These are phyloP conservation scores for Breviolum minutum DNA, from an alignment of 73 alveolate genomes.

Conservation along the genomic window DNA sequence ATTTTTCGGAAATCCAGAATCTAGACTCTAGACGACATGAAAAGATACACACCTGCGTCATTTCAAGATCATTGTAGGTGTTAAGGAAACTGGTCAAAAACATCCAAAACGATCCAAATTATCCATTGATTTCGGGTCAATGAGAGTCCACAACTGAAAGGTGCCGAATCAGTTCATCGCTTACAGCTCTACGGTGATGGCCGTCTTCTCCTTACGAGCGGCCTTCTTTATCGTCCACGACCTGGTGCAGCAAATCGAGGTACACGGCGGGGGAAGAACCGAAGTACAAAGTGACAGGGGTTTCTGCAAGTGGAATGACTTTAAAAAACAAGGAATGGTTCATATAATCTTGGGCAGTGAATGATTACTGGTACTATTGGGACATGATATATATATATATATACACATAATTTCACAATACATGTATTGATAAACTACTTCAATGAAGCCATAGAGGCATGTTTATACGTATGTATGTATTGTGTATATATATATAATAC, in stretches of 20 bases:
- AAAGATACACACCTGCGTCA: background rate
- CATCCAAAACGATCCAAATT: too few species aligned
- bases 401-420: too few species aligned
- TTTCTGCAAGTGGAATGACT: too few species aligned
- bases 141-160: background rate
- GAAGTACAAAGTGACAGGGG: background rate
- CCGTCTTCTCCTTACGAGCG: slow-evolving; percentile 86
- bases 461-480: too few species aligned
- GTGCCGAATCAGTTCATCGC: slow-evolving; percentile 94
- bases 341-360: too few species aligned
- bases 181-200: slow-evolving; percentile 94
- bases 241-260: slow-evolving; percentile 88
- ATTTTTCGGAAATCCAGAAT: background rate
- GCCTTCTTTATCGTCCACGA: slow-evolving; percentile 84
- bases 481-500: too few species aligned
- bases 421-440: too few species aligned
- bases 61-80: background rate
- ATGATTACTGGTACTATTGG: too few species aligned
- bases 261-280: background rate
- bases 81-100: background rate
- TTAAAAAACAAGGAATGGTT: too few species aligned
- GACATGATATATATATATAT: too few species aligned
- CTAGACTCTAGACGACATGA: background rate
- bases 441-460: too few species aligned
- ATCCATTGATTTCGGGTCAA: too few species aligned